phyloP scores from a whole-genome alignment of 805 yeast species.

The Teunomyces funiuensis region DNA sequence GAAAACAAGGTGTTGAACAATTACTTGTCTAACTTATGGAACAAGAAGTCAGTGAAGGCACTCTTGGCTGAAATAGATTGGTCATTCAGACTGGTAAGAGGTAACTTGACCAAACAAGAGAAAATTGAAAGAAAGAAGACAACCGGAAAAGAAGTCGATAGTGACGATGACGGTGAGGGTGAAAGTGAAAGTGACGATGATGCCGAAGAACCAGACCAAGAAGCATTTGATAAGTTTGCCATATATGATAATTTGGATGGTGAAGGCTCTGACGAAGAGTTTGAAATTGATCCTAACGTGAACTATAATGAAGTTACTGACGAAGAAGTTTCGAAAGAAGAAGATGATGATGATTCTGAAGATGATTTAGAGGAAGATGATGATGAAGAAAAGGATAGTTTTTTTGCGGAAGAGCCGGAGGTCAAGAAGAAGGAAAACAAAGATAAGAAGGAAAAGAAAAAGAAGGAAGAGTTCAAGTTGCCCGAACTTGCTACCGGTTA shows the following conservation, averaged over 20 bases:
- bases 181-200: constrained; percentile 15
- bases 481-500: constrained; percentile 82
- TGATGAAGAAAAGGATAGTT: constrained; percentile 31
- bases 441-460: constrained; percentile 21
- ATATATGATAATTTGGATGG: constrained; percentile 41
- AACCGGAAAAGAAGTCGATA: constrained; percentile 16
- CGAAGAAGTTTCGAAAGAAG: constrained; percentile 53
- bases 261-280: constrained; percentile 40
- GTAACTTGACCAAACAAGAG: constrained; percentile 42
- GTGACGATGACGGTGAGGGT: constrained; percentile 15
- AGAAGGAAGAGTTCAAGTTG: constrained; percentile 37
- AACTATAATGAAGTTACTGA: constrained; percentile 66
- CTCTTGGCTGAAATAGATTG: constrained; percentile 39
- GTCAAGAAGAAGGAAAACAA: constrained; percentile 17
- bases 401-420: constrained; percentile 26
- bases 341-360: constrained; percentile 16
- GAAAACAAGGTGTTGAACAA: constrained; percentile 42
- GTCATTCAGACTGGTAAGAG: constrained; percentile 49
- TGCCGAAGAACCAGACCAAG: constrained; percentile 20
- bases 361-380: constrained; percentile 3
- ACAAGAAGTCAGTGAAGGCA: constrained; percentile 39
- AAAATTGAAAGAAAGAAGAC: constrained; percentile 24
- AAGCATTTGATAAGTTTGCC: constrained; percentile 32
- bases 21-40: constrained; percentile 48
- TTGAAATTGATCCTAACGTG: constrained; percentile 33